A percentile compares a stretch with the other conserved stretches of the same genome.
phyloP scores from a whole-genome alignment of 345 rosid species.

The Euphorbia tirucalli region DNA sequence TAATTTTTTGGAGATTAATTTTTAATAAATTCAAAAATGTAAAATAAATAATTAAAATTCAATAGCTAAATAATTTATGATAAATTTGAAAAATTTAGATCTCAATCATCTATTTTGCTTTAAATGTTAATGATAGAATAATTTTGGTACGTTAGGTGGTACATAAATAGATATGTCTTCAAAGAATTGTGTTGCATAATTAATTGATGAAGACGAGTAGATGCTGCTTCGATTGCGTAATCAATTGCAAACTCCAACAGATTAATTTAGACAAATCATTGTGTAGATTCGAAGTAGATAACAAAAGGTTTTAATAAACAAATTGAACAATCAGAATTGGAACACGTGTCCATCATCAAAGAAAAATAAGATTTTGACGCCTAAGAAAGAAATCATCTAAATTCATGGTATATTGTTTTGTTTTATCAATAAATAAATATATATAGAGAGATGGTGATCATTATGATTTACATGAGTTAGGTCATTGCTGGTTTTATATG shows the following conservation, averaged over 20 bases:
- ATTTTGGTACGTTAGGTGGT: no score
- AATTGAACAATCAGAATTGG: not conserved
- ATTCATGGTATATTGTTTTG: conserved; percentile 4
- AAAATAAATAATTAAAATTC: no score
- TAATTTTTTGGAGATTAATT: no score
- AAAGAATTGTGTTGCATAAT: not conserved
- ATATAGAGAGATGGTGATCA: no score
- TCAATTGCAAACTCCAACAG: not conserved
- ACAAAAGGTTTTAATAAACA: not conserved
- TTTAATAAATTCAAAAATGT: no score
- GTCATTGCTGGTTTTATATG: not conserved
- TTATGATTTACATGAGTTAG: not conserved
- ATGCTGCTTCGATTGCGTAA: not conserved
- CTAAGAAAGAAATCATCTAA: conserved; percentile 3
- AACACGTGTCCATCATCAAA: not conserved
- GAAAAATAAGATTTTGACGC: not conserved
- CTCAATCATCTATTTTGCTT: no score
- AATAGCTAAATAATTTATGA: no score
- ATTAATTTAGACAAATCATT: not conserved
- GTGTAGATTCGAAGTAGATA: not conserved
- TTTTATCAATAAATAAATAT: no score
- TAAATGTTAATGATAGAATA: no score
- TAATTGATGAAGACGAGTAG: not conserved
- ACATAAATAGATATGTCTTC: no score
- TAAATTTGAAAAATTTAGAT: no score